These are phyloP conservation scores for Lichtheimia hyalospora DNA, from an alignment of 371 early-diverging fungal species.

Conservation along the genomic window DNA sequence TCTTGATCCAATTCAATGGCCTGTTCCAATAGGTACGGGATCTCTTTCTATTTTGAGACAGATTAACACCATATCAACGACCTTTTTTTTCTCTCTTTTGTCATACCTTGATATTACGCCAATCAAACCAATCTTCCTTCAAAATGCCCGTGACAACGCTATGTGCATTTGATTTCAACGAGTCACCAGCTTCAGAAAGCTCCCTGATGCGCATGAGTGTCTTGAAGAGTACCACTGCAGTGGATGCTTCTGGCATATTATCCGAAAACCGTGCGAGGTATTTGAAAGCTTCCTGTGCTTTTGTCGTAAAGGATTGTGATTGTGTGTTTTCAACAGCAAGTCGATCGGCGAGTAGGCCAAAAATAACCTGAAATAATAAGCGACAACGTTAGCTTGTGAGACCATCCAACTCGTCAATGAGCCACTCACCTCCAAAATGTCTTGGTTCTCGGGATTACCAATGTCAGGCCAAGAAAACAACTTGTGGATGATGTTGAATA, in stretches of 20 bases:
- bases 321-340: conserved; percentile 13
- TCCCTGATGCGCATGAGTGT: conserved; percentile 26
- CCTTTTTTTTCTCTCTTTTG: background rate
- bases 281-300: conserved; percentile 29
- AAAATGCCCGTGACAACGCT: conserved; percentile 24
- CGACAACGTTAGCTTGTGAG: background rate
- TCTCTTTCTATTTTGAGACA: conserved; percentile 28
- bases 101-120: conserved; percentile 37
- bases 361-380: conserved; percentile 12
- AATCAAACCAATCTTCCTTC: conserved; percentile 39
- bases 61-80: background rate
- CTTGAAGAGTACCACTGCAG: conserved; percentile 31
- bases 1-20: conserved; percentile 45
- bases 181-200: conserved; percentile 10
- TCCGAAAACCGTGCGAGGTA: conserved; percentile 33
- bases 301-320: conserved; percentile 10
- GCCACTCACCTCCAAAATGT: conserved; percentile 26
- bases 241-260: conserved; percentile 32
- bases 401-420: background rate
- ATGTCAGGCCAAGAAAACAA: conserved; percentile 61
- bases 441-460: conserved; percentile 42
- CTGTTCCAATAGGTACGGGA: conserved; percentile 37
- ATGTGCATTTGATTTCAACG: conserved; percentile 19
- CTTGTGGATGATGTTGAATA: conserved; percentile 48
- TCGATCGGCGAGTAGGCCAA: conserved; percentile 19